Evolutionary conservation across 1,139 yeast genomes (phyloP).

Genomic region (Wickerhamomyces sp.): DNA sequence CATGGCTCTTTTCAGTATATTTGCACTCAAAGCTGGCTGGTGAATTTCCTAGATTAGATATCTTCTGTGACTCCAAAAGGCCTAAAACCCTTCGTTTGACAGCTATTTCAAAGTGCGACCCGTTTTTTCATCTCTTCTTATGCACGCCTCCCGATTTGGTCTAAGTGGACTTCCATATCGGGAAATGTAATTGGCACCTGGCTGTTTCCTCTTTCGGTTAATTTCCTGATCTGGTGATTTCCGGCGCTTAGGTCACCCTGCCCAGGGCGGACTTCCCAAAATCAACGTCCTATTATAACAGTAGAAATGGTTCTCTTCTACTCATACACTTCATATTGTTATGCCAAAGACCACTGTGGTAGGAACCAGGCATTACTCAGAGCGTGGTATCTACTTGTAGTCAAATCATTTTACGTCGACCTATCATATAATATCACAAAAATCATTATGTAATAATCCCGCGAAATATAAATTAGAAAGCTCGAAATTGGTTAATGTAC

Average conservation of each 20-base stretch:
- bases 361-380: too few relatives aligned
- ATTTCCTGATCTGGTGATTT: conserved; percentile 1
- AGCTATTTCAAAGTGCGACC: background rate
- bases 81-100: background rate
- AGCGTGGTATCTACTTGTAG: too few relatives aligned
- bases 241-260: background rate
- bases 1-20: background rate
- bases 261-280: too few relatives aligned
- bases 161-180: background rate
- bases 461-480: too few relatives aligned
- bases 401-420: too few relatives aligned
- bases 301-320: too few relatives aligned
- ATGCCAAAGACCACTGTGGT: too few relatives aligned
- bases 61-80: background rate
- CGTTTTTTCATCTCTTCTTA: background rate
- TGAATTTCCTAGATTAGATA: background rate
- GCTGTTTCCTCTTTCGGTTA: background rate
- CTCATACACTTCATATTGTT: too few relatives aligned
- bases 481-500: too few relatives aligned
- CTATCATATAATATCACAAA: too few relatives aligned
- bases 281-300: too few relatives aligned
- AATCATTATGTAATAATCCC: too few relatives aligned
- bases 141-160: background rate
- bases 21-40: background rate
- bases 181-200: background rate